Base-by-base conservation (phyloP, 1,284 basidiomycete species). In the Ceratobasidium theobromae region DNA sequence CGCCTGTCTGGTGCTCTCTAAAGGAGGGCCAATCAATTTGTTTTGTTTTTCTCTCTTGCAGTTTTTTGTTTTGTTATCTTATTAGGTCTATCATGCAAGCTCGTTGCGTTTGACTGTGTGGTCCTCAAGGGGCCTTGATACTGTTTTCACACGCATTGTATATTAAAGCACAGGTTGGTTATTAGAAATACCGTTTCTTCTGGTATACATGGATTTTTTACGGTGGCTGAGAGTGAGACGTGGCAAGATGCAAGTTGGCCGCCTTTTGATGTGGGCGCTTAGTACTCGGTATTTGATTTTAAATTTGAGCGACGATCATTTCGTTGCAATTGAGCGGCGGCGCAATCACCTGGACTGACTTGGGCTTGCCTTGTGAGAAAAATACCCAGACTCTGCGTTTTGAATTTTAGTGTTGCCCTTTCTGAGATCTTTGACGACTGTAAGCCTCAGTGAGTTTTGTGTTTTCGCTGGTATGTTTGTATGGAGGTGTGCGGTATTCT, bases 61-160 rank as follows among this genome's bases (percentile, higher is more conserved):
- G 21, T 43, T 5, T 43, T 4, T 43, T 5, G 4, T 49, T 49
- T 60, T 60, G 30, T 38, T 60, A 60, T 60, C 57, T 60, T 60
- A 60, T 60, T 60, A 60, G 57, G 57, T 60, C 57, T 60, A 60
- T 58, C 48, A 27, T 52, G 28, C 49, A 40, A 40, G n/a, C 38
- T 40, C 25, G 23, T 30, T 43, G 43, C 57, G 45, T 60, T 48
- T 48, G 45, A 60, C 43, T 48, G 57, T 49, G 43, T 60, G 57
- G 57, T 48, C 57, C 57, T 60, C 57, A 60, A 60, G 57, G 57
- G 57, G 57, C 57, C 57, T 60, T 48, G 43, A 60, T 60, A 60
- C 57, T 60, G 57, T 60, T 60, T 49, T 60, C 57, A 60, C 57
- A 48, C 45, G 57, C 57, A 60, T 60, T 60, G 57, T 60, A 60